Conservation (phyloP, 768 basidiomycete species). For the Boletus patriciae region DNA sequence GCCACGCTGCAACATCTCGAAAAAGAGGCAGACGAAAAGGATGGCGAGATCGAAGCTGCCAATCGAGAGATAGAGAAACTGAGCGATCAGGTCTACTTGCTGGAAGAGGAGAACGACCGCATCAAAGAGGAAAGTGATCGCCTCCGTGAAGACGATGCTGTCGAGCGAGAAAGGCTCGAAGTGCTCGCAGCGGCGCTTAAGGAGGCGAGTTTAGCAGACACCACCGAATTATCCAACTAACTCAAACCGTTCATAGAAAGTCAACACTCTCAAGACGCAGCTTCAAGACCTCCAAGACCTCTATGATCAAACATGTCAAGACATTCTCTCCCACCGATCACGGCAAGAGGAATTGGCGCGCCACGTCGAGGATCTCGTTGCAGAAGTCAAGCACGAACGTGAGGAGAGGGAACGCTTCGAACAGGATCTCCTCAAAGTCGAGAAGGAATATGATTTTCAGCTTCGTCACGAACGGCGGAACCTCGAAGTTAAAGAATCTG, state of each 20-base stretch:
- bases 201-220: conserved; percentile 51
- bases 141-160: conserved; percentile 67
- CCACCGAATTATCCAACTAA: neutral
- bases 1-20: conserved; percentile 74
- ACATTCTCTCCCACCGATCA: conserved; percentile 64
- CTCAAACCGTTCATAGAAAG: conserved; percentile 53
- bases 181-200: conserved; percentile 72
- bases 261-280: conserved; percentile 58
- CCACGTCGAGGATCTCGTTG: conserved; percentile 71
- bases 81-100: conserved; percentile 74
- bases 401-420: conserved; percentile 54
- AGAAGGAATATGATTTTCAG: conserved; percentile 63
- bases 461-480: conserved; percentile 59
- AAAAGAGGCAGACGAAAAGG: conserved; percentile 75
- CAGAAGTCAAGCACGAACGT: conserved; percentile 59
- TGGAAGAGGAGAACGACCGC: conserved; percentile 85
- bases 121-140: conserved; percentile 69
- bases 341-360: conserved; percentile 76
- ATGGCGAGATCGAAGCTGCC: conserved; percentile 69
- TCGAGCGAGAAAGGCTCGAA: conserved; percentile 69
- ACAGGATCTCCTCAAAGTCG: conserved; percentile 53
- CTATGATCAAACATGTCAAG: conserved; percentile 62
- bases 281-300: conserved; percentile 63
- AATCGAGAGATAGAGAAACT: conserved; percentile 80
- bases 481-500: conserved; percentile 68